Percentiles rank a stretch among this genome's conserved stretches.
Evolutionary conservation across 495 filamentous ascomycete species (phyloP).

Genomic region (Aspergillus incahuasiensis): DNA sequence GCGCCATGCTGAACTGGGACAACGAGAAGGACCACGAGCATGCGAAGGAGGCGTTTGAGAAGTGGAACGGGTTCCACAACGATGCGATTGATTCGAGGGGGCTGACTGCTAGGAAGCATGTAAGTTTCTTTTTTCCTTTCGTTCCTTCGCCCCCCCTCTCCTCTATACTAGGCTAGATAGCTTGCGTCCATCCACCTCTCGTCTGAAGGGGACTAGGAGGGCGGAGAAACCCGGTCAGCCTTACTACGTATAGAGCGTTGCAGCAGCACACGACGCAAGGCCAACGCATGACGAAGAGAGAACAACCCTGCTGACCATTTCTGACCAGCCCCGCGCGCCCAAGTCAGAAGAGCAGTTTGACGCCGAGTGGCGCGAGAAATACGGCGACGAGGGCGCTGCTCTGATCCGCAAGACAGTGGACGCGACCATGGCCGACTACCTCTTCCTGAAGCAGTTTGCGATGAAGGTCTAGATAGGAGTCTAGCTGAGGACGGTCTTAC

Average conservation of each 20-base stretch:
- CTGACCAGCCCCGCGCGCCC: slow-evolving; percentile 33
- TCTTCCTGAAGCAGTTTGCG: slow-evolving; percentile 87
- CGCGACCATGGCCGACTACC: slow-evolving; percentile 77
- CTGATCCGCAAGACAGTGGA: slow-evolving; percentile 73
- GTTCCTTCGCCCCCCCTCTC: not conserved
- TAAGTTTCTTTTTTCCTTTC: slow-evolving; percentile 45
- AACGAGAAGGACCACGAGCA: slow-evolving; percentile 59
- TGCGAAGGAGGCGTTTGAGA: slow-evolving; percentile 74
- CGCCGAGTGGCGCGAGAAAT: slow-evolving; percentile 76
- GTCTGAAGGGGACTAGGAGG: not conserved
- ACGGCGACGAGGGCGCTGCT: slow-evolving; percentile 69
- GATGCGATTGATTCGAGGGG: slow-evolving; percentile 79
- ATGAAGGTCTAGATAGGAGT: slow-evolving; percentile 50
- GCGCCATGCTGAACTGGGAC: slow-evolving; percentile 79
- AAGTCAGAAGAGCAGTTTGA: slow-evolving; percentile 70
- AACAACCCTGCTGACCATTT: slow-evolving; percentile 1
- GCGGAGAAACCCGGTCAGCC: not conserved
- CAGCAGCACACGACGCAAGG: not conserved
- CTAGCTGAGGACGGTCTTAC: not conserved
- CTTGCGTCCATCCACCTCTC: not conserved
- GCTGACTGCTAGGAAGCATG: slow-evolving; percentile 64
- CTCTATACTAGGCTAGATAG: not conserved
- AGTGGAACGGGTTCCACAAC: slow-evolving; percentile 95
- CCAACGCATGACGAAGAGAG: not conserved
- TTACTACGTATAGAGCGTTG: not conserved